Evolutionary conservation across 441 rosid species (phyloP).

Genomic region (Sinapis alba): DNA sequence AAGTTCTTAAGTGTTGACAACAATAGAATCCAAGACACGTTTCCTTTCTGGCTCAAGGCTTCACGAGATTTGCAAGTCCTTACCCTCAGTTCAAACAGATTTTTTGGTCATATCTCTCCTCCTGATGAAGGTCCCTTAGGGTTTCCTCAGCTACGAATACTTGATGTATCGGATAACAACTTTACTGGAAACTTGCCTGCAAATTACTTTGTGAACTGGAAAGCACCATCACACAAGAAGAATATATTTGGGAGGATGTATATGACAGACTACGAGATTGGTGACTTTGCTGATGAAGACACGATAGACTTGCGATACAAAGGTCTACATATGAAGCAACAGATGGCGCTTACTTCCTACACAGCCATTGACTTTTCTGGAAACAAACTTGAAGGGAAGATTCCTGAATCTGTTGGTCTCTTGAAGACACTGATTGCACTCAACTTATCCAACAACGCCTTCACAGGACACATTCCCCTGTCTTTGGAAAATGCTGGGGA

Average conservation of each 20-base stretch:
- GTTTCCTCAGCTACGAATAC: background rate
- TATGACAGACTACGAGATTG: background rate
- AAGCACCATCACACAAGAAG: background rate
- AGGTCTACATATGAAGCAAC: background rate
- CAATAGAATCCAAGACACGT: background rate
- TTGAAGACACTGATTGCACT: background rate
- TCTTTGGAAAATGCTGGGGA: background rate
- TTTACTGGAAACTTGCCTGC: background rate
- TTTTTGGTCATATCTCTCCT: background rate
- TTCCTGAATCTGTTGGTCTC: conserved; percentile 13
- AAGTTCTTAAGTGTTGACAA: background rate
- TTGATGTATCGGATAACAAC: background rate
- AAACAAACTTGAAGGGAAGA: conserved; percentile 1
- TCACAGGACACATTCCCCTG: conserved; percentile 6
- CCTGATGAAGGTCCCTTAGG: background rate
- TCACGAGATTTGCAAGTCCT: background rate
- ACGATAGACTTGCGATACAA: conserved; percentile 1
- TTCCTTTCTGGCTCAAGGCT: conserved; percentile 4
- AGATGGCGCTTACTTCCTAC: background rate
- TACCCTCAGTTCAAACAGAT: background rate
- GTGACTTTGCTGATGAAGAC: background rate
- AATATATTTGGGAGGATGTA: background rate
- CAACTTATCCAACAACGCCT: conserved; percentile 19
- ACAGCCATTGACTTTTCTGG: conserved; percentile 5
- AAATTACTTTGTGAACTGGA: background rate